These are phyloP conservation scores for Barnettozyma siamensis DNA, from an alignment of 805 yeast genomes.

Conservation along the genomic window DNA sequence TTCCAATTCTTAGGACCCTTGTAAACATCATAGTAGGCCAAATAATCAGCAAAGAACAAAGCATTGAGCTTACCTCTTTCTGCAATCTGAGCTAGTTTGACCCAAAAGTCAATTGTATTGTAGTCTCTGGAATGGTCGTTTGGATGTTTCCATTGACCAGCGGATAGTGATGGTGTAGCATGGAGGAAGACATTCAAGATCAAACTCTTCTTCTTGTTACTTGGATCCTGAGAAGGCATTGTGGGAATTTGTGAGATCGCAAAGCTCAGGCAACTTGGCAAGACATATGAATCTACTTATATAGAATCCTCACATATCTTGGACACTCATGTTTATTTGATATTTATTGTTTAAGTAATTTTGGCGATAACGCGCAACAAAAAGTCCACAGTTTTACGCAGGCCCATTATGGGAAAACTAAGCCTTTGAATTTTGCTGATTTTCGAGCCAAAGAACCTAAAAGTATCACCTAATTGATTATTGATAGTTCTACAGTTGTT, in stretches of 20 bases:
- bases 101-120: conserved; percentile 30
- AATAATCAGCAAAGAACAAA: conserved; percentile 35
- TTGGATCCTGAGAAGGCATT: background rate
- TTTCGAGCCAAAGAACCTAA: too few relatives aligned
- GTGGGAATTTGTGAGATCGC: background rate
- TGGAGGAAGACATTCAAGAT: conserved; percentile 35
- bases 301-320: background rate
- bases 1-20: conserved; percentile 32
- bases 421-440: too few relatives aligned
- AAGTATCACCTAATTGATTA: too few relatives aligned
- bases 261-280: background rate
- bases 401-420: background rate
- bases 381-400: background rate
- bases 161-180: conserved; percentile 24
- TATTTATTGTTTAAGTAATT: too few relatives aligned
- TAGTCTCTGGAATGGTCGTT: conserved; percentile 9
- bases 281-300: background rate
- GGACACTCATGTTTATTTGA: too few relatives aligned
- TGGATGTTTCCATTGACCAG: conserved; percentile 30
- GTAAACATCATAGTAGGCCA: conserved; percentile 36
- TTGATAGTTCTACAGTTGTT: too few relatives aligned
- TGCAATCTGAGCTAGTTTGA: conserved; percentile 29
- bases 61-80: conserved; percentile 36
- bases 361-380: too few relatives aligned
- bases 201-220: conserved; percentile 18